Evolutionary conservation across 129 eudicot genomes (phyloP), one percentile per base, ranked within the genome.

Genomic region (Arctium minus): DNA sequence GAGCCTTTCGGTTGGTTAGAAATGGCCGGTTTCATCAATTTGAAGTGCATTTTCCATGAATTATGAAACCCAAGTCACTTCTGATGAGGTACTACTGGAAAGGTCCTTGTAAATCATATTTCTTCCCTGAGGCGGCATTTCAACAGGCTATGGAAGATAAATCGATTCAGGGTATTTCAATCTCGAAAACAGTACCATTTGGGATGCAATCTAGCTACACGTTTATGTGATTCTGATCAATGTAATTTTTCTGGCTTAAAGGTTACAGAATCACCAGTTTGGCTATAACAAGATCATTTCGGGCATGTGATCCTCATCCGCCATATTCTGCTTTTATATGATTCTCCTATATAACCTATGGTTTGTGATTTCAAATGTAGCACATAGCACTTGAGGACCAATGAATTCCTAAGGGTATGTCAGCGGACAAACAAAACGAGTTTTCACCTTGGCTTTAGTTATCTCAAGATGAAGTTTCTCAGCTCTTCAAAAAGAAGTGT

Each of bases 271-370:
- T 64, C 65, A 53, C 74, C 74, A 33, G 42, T 70, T 70, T 70
- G n/a, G 70, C 74, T 31, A 81, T 38, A 64, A 74, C 35, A 42
- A 18, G 68, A 60, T 70, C 71, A 81, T 64, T 81, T 81, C 38
- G 6, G 32, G 65, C 74, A 74, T 81, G 78, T 73, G 40, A 22
- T 33, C 78, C 33, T 72, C 30, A 1, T 75, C 12, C 17, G 56
- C 56, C 73, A 79, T 37, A 50, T 17, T 11, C 64, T 32, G 3
- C 29, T 13, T 0, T 50, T 75, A 35, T 76, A 15, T 53, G 79
- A 40, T 31, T 50, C 15, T 76, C 67, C 56, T 30, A 48, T 48
- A 30, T 33, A 53, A 76, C 79, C 27, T 48, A 76, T 7, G 36
- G 79, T 11, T 29, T 46, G 15, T 46, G 37, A 30, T 75, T 75